Base-by-base conservation (phyloP, 2,329 filamentous ascomycete species). In the Ophiostoma quercus region DNA sequence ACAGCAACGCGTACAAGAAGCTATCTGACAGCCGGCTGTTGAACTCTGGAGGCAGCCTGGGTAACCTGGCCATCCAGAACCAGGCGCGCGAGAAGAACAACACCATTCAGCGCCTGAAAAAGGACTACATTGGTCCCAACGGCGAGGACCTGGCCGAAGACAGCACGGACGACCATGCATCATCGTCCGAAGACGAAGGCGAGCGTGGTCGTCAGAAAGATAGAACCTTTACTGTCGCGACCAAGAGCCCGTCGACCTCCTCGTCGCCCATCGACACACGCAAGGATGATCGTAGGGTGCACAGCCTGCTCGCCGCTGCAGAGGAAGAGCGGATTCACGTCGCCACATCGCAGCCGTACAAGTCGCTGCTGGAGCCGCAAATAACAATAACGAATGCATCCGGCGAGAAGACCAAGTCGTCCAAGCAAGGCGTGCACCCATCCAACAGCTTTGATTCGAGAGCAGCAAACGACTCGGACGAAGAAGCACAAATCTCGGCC, bases 401-500 rank as follows among this genome's bases (percentile, higher is more conserved):
- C 2, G 88, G 88, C 19, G 87, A 90, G 70, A 87, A 85, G 74
- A 80, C 82, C 73, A 87, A 84, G 74, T 77, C 79, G 68, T 80
- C 75, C 72, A 89, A 87, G 76, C 77, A 83, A 1, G 84, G 84
- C 2, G 86, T 95, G 12, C 94, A 96, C 77, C 94, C 94, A 0
- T 87, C 88, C 68, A 96, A 92, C 12, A 95, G 89, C 77, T 97
- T 94, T 77, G 94, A 97, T 75, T 80, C 80, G 2, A 78, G 82
- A 76, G 80, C 84, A 79, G 90, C 81, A 0, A 84, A 93, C 70
- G 90, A 92, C 73, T 96, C 92, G 1, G 95, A 98, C 71, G 90
- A 93, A 41, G 93, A 97, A 77, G 90, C 90, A 32, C 92, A 96
- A 70, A 83, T 94, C 67, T 89, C 88, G 37, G 94, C 97, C 74